Percentiles rank a stretch among this genome's conserved stretches.
Evolutionary conservation across 306 rosid genomes (phyloP).

Genomic region (Quercus rubra): DNA sequence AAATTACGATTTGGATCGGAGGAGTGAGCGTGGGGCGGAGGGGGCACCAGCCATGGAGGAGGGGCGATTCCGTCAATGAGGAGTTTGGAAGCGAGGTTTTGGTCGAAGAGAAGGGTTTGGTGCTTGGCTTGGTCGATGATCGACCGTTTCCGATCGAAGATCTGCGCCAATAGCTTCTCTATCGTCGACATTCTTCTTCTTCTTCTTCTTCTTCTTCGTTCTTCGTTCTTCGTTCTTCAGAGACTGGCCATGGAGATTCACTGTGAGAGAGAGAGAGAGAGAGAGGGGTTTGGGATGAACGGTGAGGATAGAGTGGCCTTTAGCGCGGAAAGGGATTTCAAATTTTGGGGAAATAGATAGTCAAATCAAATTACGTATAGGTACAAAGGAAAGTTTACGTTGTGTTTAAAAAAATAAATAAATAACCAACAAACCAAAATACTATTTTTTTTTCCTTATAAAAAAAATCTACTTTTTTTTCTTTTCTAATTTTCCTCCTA

Average conservation of each 20-base stretch:
- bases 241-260: background rate
- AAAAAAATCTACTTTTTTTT: no score
- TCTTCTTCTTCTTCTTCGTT: conserved; percentile 4
- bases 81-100: conserved; percentile 70
- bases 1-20: conserved; percentile 46
- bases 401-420: no score
- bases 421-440: no score
- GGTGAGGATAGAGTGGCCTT: conserved; percentile 8
- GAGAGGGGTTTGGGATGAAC: conserved; percentile 3
- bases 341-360: conserved; percentile 10
- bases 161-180: conserved; percentile 70
- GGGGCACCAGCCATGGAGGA: conserved; percentile 66
- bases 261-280: background rate
- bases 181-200: conserved; percentile 42
- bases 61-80: conserved; percentile 71
- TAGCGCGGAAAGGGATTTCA: conserved; percentile 40
- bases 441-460: no score
- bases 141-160: conserved; percentile 66
- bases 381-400: background rate
- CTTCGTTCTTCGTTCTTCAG: conserved; percentile 16
- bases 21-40: conserved; percentile 30
- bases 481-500: no score
- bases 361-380: no score
- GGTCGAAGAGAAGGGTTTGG: conserved; percentile 64
- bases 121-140: conserved; percentile 71